A percentile compares a stretch with the other conserved stretches of the same genome.
Conservation (phyloP, 208 protist species). For the Crithidia fasciculata region DNA sequence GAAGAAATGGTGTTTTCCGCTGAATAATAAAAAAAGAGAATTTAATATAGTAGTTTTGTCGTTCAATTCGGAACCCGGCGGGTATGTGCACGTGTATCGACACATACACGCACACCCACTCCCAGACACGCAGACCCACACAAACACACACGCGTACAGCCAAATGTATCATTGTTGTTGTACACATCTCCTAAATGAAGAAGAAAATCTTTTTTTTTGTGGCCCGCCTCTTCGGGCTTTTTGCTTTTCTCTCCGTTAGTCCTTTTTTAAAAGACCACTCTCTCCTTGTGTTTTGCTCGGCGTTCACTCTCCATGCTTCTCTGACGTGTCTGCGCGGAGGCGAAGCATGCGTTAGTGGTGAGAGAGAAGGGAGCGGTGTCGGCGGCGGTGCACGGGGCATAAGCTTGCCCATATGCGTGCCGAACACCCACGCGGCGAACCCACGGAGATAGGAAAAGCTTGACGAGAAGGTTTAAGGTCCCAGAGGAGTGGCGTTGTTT, state of each 20-base stretch:
- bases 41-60: background rate
- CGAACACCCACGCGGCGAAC: too few species aligned
- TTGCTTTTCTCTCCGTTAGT: conserved; percentile 5
- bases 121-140: conserved; percentile 9
- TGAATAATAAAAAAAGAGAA: background rate
- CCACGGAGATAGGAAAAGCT: too few species aligned
- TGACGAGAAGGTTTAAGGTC: too few species aligned
- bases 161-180: conserved; percentile 1
- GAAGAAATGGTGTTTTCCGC: background rate
- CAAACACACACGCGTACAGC: background rate
- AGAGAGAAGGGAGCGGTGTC: too few species aligned
- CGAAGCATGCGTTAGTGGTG: too few species aligned
- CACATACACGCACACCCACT: background rate
- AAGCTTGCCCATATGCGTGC: too few species aligned
- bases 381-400: too few species aligned
- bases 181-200: conserved; percentile 4
- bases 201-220: background rate
- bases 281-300: too few species aligned
- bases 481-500: too few species aligned
- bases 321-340: too few species aligned
- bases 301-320: too few species aligned
- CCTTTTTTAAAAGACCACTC: too few species aligned
- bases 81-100: background rate
- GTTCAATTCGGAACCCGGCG: background rate
- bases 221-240: background rate